These are phyloP conservation scores for Apiotrichum sp. DNA, from an alignment of 1,284 basidiomycete species.

Conservation along the genomic window DNA sequence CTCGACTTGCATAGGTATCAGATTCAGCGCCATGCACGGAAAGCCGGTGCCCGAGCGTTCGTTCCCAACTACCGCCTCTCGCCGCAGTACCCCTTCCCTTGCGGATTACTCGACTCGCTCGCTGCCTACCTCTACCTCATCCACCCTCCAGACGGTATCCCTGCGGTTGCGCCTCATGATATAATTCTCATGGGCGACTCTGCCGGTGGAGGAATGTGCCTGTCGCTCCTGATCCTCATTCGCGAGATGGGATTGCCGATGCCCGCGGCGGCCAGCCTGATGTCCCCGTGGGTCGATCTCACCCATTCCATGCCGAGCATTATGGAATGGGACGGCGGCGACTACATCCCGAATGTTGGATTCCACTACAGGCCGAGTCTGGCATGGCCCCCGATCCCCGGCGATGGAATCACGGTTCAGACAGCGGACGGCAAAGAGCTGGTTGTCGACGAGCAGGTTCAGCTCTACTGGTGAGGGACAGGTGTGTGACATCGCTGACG, in stretches of 20 bases:
- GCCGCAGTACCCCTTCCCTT: constrained; percentile 86
- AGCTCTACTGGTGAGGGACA: constrained; percentile 47
- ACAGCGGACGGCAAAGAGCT: constrained; percentile 29
- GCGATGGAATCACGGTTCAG: constrained; percentile 34
- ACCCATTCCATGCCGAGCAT: constrained; percentile 91
- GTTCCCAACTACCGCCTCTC: constrained; percentile 81
- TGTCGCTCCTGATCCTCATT: constrained; percentile 79
- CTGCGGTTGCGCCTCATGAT: constrained; percentile 68
- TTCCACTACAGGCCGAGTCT: constrained; percentile 45
- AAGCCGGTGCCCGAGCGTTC: constrained; percentile 71
- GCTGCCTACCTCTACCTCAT: constrained; percentile 59
- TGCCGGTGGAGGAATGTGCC: constrained; percentile 79
- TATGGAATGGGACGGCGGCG: constrained; percentile 35
- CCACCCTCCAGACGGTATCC: constrained; percentile 66
- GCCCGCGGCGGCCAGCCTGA: constrained; percentile 75
- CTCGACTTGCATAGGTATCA: constrained; percentile 56
- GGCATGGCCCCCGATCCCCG: constrained; percentile 43
- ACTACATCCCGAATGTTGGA: constrained; percentile 40
- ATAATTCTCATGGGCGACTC: constrained; percentile 87
- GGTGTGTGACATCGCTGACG: background rate
- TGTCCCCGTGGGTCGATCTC: constrained; percentile 88
- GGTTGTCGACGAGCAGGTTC: constrained; percentile 48
- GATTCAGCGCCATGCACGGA: constrained; percentile 79
- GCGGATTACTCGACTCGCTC: constrained; percentile 46
- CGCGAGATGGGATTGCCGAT: constrained; percentile 75